Evolutionary conservation across 2,329 filamentous ascomycete species (phyloP).

Genomic region (Cladosporium sp.): DNA sequence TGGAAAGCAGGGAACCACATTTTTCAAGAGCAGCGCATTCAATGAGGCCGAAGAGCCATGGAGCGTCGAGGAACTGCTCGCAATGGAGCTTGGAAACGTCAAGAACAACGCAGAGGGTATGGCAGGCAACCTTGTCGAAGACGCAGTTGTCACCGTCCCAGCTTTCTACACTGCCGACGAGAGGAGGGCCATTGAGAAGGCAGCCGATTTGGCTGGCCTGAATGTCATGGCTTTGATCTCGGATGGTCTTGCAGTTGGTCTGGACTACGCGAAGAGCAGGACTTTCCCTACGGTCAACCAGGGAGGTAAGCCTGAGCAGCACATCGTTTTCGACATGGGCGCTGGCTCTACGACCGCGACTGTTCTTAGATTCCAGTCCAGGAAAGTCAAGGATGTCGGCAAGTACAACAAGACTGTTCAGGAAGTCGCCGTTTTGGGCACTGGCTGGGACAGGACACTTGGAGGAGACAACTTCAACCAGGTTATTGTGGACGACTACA

Average conservation of each 20-base stretch:
- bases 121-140: conserved; percentile 71
- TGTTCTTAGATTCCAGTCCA: conserved; percentile 84
- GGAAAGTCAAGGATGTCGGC: conserved; percentile 84
- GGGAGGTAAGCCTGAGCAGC: conserved; percentile 82
- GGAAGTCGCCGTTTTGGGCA: conserved; percentile 85
- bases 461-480: conserved; percentile 89
- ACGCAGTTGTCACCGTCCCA: conserved; percentile 85
- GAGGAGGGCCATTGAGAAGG: conserved; percentile 79
- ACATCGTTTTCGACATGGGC: conserved; percentile 97
- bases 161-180: conserved; percentile 89
- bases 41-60: conserved; percentile 64
- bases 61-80: conserved; percentile 87
- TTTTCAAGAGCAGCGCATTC: conserved; percentile 78
- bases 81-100: conserved; percentile 93
- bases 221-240: conserved; percentile 82
- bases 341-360: conserved; percentile 91
- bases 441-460: conserved; percentile 84
- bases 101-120: conserved; percentile 82
- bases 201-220: conserved; percentile 83
- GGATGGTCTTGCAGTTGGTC: conserved; percentile 85
- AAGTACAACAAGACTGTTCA: conserved; percentile 96
- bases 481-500: conserved; percentile 85
- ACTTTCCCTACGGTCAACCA: conserved; percentile 83
- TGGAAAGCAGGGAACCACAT: conserved; percentile 64
- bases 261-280: conserved; percentile 92